Base-by-base conservation (phyloP, 192 early-diverging fungal genomes). In the Mortierella alpina region DNA sequence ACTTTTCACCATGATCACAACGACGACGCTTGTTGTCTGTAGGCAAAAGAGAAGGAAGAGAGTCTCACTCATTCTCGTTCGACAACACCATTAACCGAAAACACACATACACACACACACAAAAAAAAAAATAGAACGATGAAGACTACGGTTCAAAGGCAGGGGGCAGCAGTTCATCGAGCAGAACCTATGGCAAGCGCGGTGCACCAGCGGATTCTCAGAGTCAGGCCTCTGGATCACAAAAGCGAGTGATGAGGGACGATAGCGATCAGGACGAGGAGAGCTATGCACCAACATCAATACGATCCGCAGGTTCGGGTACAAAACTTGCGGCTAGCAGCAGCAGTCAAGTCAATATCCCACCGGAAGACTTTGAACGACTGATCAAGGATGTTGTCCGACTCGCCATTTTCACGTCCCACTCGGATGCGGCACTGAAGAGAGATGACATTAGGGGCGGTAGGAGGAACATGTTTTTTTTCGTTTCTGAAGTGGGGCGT, bases 401-500 rank as follows among this genome's bases (percentile, higher is more conserved):
- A 39, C 84, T 88, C 57, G 91, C 89, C 2, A 58, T 93, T 3
- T 84, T 86, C 9, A 87, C 82, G 18, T 88, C 92, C 48, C 85
- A 87, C 59, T 83, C 85, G 12, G 82, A 84, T 22, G 47, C 74
- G 46, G 57, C 85, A 2, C 71, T 93, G 47, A 79, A 83, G 41
- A 70, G 89, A 48, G 91, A 93, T 15, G 92, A 93, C 17, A 88
- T 93, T 20, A 90, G 85, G 76, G 86, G 79, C 83, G 73, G 90
- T 89, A 82, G n/a, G 49, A 61, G n/a, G 22, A 48, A 56, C 56
- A 17, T 55, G n/a, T 12, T 59, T 41, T 5, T 59, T 17, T n/a
- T 11, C 31, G 1, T 31, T 2, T 31, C 3, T 31, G 31, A 3
- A 20, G 2, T 0, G 0, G 52, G 52, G 12, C 5, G 5, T 5